Evolutionary conservation across 2,329 filamentous ascomycete species (phyloP), one percentile per base, ranked within the genome.

Genomic region (Pyrenochaeta sp.): DNA sequence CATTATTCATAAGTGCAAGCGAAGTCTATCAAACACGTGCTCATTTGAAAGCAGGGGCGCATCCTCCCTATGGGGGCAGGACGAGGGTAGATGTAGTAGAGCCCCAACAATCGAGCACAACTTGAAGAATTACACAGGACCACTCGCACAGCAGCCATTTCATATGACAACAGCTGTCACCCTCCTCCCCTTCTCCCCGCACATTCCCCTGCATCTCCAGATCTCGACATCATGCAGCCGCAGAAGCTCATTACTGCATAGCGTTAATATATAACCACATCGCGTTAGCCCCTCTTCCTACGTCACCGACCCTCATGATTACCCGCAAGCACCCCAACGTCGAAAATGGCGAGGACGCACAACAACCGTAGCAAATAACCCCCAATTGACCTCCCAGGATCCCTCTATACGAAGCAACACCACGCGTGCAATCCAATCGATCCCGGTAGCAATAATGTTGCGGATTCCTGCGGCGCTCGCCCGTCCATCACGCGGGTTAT

Each of bases 281-380:
- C 30, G 28, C 32, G 50, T 40, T 25, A 36, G 10, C 22, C 15
- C 42, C 32, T 24, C 24, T 27, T 46, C 8, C 30, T 46, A 40
- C 50, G 42, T 53, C 50, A 53, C 25, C 36, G 4, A 24, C 34
- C 34, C 22, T 50, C 47, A 50, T 30, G 36, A 39, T 27, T 5
- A 27, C 36, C 50, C 19, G 28, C 28, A 19, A 43, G 43, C 28
- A 52, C 10, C 12, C 47, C 43, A 44, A 46, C 50, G 12, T 32
- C 50, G 9, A 13, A 36, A 15, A 10, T 10, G 12, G 5, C 3
- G 3, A 36, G 19, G 6, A 8, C 8, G 8, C 34, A 36, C 34
- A 36, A 36, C 8, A 10, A 3, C 3, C 9, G 12, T 4, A 10
- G 34, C 28, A 5, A 36, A 36, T 10, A 10, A 10, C 3, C 34